phyloP scores from a whole-genome alignment of 257 asterid species.

The Cruciata laevipes region DNA sequence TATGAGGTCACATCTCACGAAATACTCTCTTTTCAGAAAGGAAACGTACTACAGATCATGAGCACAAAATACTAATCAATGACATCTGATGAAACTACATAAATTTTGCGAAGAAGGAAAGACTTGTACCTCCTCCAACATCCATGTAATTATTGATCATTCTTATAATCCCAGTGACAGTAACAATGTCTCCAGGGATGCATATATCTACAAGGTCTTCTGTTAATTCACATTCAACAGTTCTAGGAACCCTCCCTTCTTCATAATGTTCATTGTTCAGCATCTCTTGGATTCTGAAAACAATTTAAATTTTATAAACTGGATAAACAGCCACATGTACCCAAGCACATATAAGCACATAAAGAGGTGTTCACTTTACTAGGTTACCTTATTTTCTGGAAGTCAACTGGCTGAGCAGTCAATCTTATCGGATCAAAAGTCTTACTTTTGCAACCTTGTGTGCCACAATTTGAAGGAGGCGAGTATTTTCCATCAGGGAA shows the following conservation, averaged over 20 bases:
- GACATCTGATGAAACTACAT: background rate
- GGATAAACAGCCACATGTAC: conserved; percentile 5
- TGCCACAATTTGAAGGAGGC: conserved; percentile 67
- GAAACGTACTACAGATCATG: background rate
- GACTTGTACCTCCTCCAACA: conserved; percentile 84
- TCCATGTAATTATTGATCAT: conserved; percentile 96
- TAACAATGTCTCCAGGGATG: conserved; percentile 95
- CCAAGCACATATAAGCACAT: conserved; percentile 7
- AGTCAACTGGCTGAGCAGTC: conserved; percentile 66
- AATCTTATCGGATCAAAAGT: conserved; percentile 66
- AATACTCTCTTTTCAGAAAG: background rate
- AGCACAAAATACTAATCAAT: background rate
- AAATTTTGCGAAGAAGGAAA: background rate
- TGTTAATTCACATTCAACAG: conserved; percentile 91
- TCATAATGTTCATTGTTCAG: conserved; percentile 89
- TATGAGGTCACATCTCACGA: conserved; percentile 3
- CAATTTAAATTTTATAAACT: conserved; percentile 2
- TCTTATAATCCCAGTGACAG: conserved; percentile 82
- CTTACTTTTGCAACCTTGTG: conserved; percentile 75
- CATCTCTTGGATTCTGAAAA: conserved; percentile 76
- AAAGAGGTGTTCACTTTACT: conserved; percentile 1
- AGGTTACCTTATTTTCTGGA: conserved; percentile 84
- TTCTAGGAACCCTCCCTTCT: conserved; percentile 92
- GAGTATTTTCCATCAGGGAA: conserved; percentile 96
- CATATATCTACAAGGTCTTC: conserved; percentile 97